Percentiles rank a stretch among this genome's conserved stretches.
Conservation (phyloP, 2,329 filamentous ascomycete species). For the Talaromyces islandicus region DNA sequence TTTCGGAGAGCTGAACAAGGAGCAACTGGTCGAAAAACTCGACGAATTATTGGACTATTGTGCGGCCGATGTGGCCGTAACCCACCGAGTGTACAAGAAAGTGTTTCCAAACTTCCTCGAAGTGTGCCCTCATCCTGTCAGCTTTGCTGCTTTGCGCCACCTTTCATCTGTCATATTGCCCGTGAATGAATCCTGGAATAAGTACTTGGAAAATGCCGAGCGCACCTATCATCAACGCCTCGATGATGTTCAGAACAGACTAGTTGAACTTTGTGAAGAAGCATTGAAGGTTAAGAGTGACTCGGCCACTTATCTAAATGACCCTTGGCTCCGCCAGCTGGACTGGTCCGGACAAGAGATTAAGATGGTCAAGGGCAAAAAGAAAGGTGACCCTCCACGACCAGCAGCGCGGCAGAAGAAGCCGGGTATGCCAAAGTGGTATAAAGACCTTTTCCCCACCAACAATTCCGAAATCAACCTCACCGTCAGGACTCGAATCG, state of each 20-base stretch:
- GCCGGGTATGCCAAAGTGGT: conserved; percentile 93
- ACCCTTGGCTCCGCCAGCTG: conserved; percentile 88
- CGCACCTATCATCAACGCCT: conserved; percentile 73
- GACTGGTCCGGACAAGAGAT: conserved; percentile 95
- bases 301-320: conserved; percentile 62
- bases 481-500: conserved; percentile 79
- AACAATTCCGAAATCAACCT: conserved; percentile 62
- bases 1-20: conserved; percentile 74
- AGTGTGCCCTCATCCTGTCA: conserved; percentile 92
- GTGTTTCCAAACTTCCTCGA: conserved; percentile 86
- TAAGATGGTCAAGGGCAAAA: conserved; percentile 85
- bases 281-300: conserved; percentile 69
- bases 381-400: conserved; percentile 71
- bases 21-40: conserved; percentile 63
- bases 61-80: conserved; percentile 86
- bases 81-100: conserved; percentile 87
- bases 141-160: conserved; percentile 88
- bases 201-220: conserved; percentile 78
- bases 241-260: conserved; percentile 68
- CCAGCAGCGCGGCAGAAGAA: conserved; percentile 82
- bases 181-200: conserved; percentile 79
- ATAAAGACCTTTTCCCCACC: conserved; percentile 78
- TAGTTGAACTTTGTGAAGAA: conserved; percentile 67
- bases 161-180: conserved; percentile 91
- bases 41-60: conserved; percentile 89